Percentiles rank a stretch among this genome's conserved stretches.
These are phyloP conservation scores for Russula foetens DNA, from an alignment of 768 basidiomycete genomes.

Conservation along the genomic window DNA sequence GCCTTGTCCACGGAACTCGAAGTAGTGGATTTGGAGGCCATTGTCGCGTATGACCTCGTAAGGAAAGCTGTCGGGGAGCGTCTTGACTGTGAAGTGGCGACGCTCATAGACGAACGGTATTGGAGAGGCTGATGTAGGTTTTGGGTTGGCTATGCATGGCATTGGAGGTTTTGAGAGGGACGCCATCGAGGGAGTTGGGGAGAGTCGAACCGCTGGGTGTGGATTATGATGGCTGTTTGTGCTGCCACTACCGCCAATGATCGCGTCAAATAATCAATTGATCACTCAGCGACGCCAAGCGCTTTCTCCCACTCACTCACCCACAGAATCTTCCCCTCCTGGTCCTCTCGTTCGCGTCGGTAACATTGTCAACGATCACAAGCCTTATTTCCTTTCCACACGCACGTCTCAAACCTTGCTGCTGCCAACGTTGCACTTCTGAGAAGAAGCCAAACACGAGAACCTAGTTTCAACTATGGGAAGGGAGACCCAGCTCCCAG, in stretches of 20 bases:
- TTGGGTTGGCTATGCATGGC: slow-evolving; percentile 19
- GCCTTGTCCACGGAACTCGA: slow-evolving; percentile 25
- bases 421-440: not conserved
- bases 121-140: slow-evolving; percentile 17
- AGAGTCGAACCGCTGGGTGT: not conserved
- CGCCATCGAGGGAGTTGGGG: slow-evolving; percentile 4
- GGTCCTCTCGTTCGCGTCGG: not conserved
- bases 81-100: slow-evolving; percentile 21
- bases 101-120: slow-evolving; percentile 18
- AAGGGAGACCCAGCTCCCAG: not conserved
- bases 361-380: not conserved
- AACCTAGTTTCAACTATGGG: too few relatives aligned
- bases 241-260: not conserved
- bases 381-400: not conserved
- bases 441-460: not conserved
- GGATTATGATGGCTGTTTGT: not conserved
- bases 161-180: slow-evolving; percentile 15
- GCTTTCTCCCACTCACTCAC: not conserved
- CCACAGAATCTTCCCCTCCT: not conserved
- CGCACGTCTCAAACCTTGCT: not conserved
- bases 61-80: slow-evolving; percentile 17
- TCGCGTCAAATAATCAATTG: slow-evolving; percentile 11
- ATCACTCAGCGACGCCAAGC: slow-evolving; percentile 6
- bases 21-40: slow-evolving; percentile 22
- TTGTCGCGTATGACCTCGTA: slow-evolving; percentile 20